phyloP scores from a whole-genome alignment of 1,284 basidiomycete species.

The Heterobasidion irregulare region DNA sequence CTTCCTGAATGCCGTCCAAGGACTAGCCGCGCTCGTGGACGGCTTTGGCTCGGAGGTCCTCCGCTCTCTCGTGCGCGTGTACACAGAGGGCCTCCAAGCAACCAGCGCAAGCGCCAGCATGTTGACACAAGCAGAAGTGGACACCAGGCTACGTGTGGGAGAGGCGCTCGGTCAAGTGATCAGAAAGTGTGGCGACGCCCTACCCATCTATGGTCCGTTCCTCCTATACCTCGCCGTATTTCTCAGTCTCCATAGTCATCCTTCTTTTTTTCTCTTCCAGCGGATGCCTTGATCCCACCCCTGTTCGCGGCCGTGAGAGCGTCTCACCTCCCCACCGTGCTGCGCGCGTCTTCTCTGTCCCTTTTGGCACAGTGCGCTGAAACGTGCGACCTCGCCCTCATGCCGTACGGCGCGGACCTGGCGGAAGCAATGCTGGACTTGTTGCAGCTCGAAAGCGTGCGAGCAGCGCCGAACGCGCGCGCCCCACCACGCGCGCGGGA shows the following conservation, averaged over 20 bases:
- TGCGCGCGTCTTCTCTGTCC: conserved; percentile 80
- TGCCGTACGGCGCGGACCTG: conserved; percentile 58
- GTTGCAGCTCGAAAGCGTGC: conserved; percentile 64
- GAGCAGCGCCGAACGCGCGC: conserved; percentile 14
- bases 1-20: conserved; percentile 90
- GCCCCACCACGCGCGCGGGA: conserved; percentile 8
- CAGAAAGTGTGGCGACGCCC: conserved; percentile 60
- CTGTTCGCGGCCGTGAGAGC: conserved; percentile 56
- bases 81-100: conserved; percentile 45
- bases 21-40: conserved; percentile 78
- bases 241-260: background rate
- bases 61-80: conserved; percentile 53
- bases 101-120: conserved; percentile 23
- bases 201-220: conserved; percentile 64
- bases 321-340: conserved; percentile 52
- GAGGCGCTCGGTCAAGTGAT: conserved; percentile 84
- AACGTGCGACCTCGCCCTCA: conserved; percentile 52
- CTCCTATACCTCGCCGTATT: background rate
- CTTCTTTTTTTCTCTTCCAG: conserved; percentile 27
- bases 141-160: conserved; percentile 75
- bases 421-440: conserved; percentile 68
- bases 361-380: conserved; percentile 70
- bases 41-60: conserved; percentile 71
- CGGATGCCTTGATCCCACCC: conserved; percentile 62
- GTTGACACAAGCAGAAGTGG: conserved; percentile 62